Base-by-base conservation (phyloP, 2,329 filamentous ascomycete species). In the Stachybotrys chartarum region DNA sequence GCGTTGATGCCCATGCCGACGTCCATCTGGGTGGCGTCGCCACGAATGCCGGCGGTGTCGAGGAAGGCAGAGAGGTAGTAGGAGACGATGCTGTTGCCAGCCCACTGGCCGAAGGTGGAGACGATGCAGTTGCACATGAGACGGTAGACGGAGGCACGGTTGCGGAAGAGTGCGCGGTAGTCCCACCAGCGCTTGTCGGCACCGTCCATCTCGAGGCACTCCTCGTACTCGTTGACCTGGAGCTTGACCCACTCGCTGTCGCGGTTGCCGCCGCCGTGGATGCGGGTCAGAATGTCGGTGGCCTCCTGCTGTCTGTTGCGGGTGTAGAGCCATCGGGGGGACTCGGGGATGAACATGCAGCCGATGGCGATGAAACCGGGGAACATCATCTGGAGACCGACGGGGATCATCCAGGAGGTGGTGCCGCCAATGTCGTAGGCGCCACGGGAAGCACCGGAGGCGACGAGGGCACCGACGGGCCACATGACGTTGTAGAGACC, bases 51-150 rank as follows among this genome's bases (percentile, higher is more conserved):
- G 30, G 78, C 79, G 1, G 75, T 78, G 39, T 77, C 69, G 53
- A 83, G 72, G 56, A 83, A 75, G 50, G 77, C 66, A 3, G 60
- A 59, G 1, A 82, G 71, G 64, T 79, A 82, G 62, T 82, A 82
- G 6, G 75, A 78, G 8, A 77, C 64, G 6, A 71, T 55, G 7
- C 57, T 60, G 57, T 63, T 47, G 12, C 17, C 12, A 6, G 17
- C n/a, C 73, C 73, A 79, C 60, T 81, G 76, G 2, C 74, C 72
- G 47, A 80, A 77, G 47, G 75, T 68, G 3, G 72, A 69, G 42
- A 78, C 69, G 31, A 69, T 64, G 44, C 71, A 68, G 56, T 75
- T 77, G 57, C 72, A 75, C 6, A 70, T 63, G 1, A 80, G 69
- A n/a, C 78, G 72, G 63, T 77, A 78, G 24, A 70, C 59, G 1